phyloP scores from a whole-genome alignment of 345 rosid genomes.

The Brassica nigra region DNA sequence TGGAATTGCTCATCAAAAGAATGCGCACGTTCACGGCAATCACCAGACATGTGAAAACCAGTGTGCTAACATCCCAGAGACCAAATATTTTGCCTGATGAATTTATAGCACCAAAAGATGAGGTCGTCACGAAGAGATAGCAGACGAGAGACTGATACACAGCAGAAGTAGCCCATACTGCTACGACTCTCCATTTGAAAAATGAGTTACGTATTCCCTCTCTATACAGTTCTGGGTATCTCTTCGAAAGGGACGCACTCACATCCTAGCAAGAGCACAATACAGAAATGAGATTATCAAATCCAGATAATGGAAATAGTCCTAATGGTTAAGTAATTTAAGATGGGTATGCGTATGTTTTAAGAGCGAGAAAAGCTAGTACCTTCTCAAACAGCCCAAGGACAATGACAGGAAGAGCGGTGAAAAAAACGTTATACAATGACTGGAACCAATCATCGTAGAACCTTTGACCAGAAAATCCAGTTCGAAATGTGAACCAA shows the following conservation, averaged over 20 bases:
- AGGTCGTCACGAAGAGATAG: slow-evolving; percentile 61
- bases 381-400: slow-evolving; percentile 99
- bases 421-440: slow-evolving; percentile 83
- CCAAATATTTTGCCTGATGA: slow-evolving; percentile 87
- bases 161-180: slow-evolving; percentile 83
- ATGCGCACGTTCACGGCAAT: slow-evolving; percentile 91
- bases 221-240: slow-evolving; percentile 90
- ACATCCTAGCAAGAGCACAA: slow-evolving; percentile 65
- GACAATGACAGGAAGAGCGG: slow-evolving; percentile 87
- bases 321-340: not conserved
- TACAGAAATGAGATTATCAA: not conserved
- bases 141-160: slow-evolving; percentile 88
- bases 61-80: slow-evolving; percentile 96
- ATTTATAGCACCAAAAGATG: slow-evolving; percentile 63
- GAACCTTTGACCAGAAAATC: slow-evolving; percentile 99
- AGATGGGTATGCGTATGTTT: not conserved
- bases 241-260: slow-evolving; percentile 91
- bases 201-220: slow-evolving; percentile 85
- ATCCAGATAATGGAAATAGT: not conserved
- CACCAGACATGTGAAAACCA: slow-evolving; percentile 94
- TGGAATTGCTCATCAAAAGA: slow-evolving; percentile 90
- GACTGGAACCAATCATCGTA: slow-evolving; percentile 99
- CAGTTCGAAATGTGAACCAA: slow-evolving; percentile 98
- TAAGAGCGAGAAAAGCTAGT: slow-evolving; percentile 22
- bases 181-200: slow-evolving; percentile 93